phyloP scores from a whole-genome alignment of 2,329 filamentous ascomycete species.

The Dactylellina drechsleri region DNA sequence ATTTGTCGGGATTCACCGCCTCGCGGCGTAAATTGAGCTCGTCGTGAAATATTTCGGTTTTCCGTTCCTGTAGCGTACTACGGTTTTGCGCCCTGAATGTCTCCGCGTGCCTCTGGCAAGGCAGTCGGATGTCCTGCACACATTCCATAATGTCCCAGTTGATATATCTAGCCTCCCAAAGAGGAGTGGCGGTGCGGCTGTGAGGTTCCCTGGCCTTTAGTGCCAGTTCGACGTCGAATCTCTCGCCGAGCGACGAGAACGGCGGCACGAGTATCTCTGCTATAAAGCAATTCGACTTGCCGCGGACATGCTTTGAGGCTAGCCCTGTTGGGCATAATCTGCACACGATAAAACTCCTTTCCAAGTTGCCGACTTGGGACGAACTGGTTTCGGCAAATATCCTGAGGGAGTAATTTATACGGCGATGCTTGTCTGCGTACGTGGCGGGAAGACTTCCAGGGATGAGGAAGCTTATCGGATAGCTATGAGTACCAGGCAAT shows the following conservation, averaged over 20 bases:
- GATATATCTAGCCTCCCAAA: conserved; percentile 9
- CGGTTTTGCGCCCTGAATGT: conserved; percentile 2
- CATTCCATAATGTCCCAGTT: conserved; percentile 24
- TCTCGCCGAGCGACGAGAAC: not conserved
- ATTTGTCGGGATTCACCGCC: not conserved
- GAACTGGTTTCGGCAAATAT: not conserved
- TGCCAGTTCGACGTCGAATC: conserved; percentile 1
- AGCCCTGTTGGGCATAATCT: conserved; percentile 9
- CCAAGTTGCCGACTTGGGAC: not conserved
- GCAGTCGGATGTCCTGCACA: conserved; percentile 9
- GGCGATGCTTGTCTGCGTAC: conserved; percentile 4
- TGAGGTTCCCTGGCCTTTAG: not conserved
- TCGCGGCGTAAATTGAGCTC: conserved; percentile 10
- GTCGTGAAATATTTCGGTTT: not conserved
- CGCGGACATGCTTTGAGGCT: not conserved
- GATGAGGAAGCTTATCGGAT: conserved; percentile 15
- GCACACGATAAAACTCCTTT: conserved; percentile 1
- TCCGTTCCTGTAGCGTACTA: not conserved
- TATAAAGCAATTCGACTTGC: conserved; percentile 6
- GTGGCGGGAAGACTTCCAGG: conserved; percentile 9
- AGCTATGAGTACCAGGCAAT: conserved; percentile 1
- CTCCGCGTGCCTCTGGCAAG: conserved; percentile 10
- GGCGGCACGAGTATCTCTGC: conserved; percentile 5
- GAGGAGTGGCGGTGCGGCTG: not conserved
- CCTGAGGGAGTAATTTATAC: conserved; percentile 7